Evolutionary conservation across 192 early-diverging fungal species (phyloP).

Genomic region (Coemansia sp.): DNA sequence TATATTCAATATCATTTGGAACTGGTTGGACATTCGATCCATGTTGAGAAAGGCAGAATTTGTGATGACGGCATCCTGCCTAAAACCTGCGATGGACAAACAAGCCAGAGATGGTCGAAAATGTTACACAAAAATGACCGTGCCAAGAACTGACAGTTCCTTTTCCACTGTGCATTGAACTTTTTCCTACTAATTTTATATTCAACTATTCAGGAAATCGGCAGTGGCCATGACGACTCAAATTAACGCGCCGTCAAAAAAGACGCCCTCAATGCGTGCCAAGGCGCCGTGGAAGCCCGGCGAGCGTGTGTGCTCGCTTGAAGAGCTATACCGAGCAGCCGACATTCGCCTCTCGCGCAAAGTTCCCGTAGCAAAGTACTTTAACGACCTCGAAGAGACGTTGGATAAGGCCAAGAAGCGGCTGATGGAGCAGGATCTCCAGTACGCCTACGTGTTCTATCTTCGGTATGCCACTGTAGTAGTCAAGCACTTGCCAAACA

Average conservation of each 20-base stretch:
- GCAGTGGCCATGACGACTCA: conserved; percentile 7
- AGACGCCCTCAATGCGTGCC: conserved; percentile 8
- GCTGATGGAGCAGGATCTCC: conserved; percentile 63
- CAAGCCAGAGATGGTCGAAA: no score
- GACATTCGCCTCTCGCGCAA: conserved; percentile 37
- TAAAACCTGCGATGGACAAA: neutral
- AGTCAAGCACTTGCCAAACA: conserved; percentile 59
- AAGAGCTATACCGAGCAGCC: conserved; percentile 41
- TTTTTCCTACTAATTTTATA: conserved; percentile 2
- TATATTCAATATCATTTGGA: no score
- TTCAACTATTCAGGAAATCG: conserved; percentile 3
- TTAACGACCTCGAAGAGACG: conserved; percentile 44
- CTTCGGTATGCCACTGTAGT: conserved; percentile 67
- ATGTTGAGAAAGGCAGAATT: no score
- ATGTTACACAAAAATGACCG: neutral
- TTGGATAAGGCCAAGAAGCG: conserved; percentile 55
- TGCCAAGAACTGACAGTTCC: conserved; percentile 4
- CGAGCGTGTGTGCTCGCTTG: conserved; percentile 46
- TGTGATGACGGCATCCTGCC: neutral
- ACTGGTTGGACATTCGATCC: no score
- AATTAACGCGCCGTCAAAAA: neutral
- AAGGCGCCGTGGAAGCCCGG: conserved; percentile 35
- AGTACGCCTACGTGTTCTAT: conserved; percentile 70
- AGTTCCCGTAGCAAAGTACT: conserved; percentile 41
- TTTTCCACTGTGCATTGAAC: neutral